A percentile compares a stretch with the other conserved stretches of the same genome.
Evolutionary conservation across 441 rosid species (phyloP).

Genomic region (Brassica balearica): DNA sequence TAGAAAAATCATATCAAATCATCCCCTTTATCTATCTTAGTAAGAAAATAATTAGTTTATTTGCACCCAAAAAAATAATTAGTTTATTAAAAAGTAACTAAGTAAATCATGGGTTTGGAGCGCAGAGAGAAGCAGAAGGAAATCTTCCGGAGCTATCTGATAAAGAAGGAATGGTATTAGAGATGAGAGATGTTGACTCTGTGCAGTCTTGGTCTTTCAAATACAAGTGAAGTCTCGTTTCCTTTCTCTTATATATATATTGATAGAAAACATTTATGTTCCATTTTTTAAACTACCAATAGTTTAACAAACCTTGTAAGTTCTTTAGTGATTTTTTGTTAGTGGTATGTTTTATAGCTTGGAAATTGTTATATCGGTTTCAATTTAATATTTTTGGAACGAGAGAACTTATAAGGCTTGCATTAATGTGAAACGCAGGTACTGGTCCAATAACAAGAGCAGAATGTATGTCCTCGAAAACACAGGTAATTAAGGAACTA

Average conservation of each 20-base stretch:
- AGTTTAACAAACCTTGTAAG: background rate
- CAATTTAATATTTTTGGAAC: background rate
- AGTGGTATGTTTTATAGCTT: background rate
- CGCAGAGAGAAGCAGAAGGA: conserved; percentile 75
- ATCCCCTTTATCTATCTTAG: background rate
- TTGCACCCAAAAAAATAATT: too few relatives aligned
- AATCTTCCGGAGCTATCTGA: conserved; percentile 65
- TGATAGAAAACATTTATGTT: background rate
- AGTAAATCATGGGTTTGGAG: conserved; percentile 1
- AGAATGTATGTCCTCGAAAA: conserved; percentile 89
- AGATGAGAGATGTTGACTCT: conserved; percentile 57
- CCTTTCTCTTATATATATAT: background rate
- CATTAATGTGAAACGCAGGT: conserved; percentile 53
- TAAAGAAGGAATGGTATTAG: conserved; percentile 66
- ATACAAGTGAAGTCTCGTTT: conserved; percentile 63
- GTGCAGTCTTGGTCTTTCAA: conserved; percentile 57
- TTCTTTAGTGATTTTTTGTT: background rate
- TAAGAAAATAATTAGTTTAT: background rate
- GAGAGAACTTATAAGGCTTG: conserved; percentile 15
- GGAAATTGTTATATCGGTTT: background rate
- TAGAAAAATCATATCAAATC: background rate
- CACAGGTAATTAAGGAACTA: conserved; percentile 55
- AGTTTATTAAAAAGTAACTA: background rate
- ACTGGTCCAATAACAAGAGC: conserved; percentile 79
- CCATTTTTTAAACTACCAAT: background rate